Base-by-base conservation (phyloP, 768 basidiomycete species). In the Tulasnella sp. region DNA sequence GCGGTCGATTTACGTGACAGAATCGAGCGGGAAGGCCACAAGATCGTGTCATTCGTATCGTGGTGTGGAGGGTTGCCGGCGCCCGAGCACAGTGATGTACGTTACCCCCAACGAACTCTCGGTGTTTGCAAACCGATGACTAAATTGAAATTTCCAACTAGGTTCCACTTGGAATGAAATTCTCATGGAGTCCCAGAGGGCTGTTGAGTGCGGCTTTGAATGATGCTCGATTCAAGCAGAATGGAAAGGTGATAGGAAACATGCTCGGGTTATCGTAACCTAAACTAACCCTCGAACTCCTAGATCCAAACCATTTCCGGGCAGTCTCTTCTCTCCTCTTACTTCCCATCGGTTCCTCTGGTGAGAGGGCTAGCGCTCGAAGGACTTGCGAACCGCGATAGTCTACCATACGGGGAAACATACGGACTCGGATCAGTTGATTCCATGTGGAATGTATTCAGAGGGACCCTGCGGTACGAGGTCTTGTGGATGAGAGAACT, bases 31-130 rank as follows among this genome's bases (percentile, higher is more conserved):
- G 82, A 88, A 79, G 86, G 85, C 29, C 91, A 89, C 81, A 82
- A 84, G 17, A 85, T 94, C 12, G 80, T 86, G 0, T 91, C 92
- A 0, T 97, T 97, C 82, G 89, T 89, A 0, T 95, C 93, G 0
- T 96, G 96, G 86, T 98, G 96, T 75, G 96, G 96, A 0, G 96
- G 96, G 1, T 85, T 98, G 4, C 96, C 96, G 0, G 90, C 91
- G 0, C 93, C 93, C 0, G 91, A 91, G 58, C 80, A 82, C 39
- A 83, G 82, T 71, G 80, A 83, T 68, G 82, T 79, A 67, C 75
- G 75, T 25, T 25, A n/a, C n/a, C 36, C n/a, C 22, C 37, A 49
- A 8, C 40, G 7, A 31, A 39, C 64, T 11, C 1, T 22, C 19
- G 12, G 31, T 11, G 39, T 64, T n/a, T 64, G 73, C n/a, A 58